Evolutionary conservation across 352 stramenopile genomes (phyloP).

Genomic region (Phytophthora pseudosyringae): DNA sequence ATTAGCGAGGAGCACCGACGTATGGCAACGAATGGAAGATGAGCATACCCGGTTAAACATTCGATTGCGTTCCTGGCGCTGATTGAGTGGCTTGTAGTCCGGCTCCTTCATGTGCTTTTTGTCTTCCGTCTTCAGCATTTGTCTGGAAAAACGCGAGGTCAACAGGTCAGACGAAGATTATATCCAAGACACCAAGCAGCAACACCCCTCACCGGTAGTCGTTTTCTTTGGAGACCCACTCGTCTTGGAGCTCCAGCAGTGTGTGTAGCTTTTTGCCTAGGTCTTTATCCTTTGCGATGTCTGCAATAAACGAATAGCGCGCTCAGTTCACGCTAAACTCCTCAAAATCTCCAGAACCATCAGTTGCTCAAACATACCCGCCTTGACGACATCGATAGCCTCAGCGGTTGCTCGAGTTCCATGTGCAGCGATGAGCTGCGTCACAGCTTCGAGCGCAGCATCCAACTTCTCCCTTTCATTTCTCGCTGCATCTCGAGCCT

Average conservation of each 20-base stretch:
- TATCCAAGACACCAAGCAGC: not conserved
- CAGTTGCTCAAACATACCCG: constrained; percentile 38
- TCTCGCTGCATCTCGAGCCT: constrained; percentile 74
- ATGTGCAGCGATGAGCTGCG: constrained; percentile 48
- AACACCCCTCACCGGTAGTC: constrained; percentile 64
- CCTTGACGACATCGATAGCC: constrained; percentile 60
- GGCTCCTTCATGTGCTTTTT: constrained; percentile 86
- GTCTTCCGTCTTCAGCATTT: constrained; percentile 91
- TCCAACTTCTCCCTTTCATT: constrained; percentile 70
- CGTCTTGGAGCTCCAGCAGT: constrained; percentile 64
- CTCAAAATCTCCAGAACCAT: not conserved
- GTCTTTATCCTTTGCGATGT: constrained; percentile 63
- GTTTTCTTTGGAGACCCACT: constrained; percentile 88
- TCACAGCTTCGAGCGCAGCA: constrained; percentile 36
- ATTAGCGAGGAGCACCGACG: not conserved
- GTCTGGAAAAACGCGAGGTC: constrained; percentile 39
- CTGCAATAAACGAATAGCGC: constrained; percentile 27
- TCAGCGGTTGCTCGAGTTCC: constrained; percentile 37
- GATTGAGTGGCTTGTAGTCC: constrained; percentile 76
- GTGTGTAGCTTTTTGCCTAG: constrained; percentile 58
- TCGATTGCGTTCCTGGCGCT: constrained; percentile 86
- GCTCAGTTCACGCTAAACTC: not conserved
- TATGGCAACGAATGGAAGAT: not conserved
- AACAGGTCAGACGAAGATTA: not conserved
- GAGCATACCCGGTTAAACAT: constrained; percentile 73